A percentile compares a stretch with the other conserved stretches of the same genome.
phyloP scores from a whole-genome alignment of 306 rosid genomes.

The Trifolium pratense region DNA sequence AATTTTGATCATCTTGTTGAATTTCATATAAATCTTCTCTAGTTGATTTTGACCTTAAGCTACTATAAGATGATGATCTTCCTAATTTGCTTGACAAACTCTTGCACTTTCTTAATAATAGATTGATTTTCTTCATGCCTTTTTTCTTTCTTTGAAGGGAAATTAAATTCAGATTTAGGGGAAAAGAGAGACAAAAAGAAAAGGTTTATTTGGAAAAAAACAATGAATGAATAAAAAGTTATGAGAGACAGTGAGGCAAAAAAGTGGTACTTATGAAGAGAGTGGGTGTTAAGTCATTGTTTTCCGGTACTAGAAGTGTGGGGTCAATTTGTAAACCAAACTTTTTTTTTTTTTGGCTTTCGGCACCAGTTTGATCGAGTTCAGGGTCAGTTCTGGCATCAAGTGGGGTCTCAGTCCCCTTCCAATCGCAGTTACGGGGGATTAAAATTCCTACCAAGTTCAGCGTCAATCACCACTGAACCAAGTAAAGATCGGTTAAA shows the following conservation, averaged over 20 bases:
- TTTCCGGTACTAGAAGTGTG: constrained; percentile 68
- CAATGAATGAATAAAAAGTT: constrained; percentile 27
- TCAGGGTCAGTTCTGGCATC: no score
- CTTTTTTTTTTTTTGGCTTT: no score
- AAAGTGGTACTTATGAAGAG: constrained; percentile 46
- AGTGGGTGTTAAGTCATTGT: constrained; percentile 69
- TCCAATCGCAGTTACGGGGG: no score
- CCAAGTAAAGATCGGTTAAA: no score
- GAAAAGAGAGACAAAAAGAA: constrained; percentile 18
- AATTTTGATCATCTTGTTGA: constrained; percentile 39
- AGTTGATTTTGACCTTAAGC: constrained; percentile 65
- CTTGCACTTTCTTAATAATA: constrained; percentile 81
- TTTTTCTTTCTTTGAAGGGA: background rate
- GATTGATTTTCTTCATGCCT: constrained; percentile 73
- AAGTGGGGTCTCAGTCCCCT: no score
- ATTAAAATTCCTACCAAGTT: no score
- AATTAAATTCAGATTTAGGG: constrained; percentile 1
- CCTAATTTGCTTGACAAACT: constrained; percentile 77
- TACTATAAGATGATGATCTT: constrained; percentile 78
- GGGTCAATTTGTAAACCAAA: constrained; percentile 66
- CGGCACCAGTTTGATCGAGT: no score
- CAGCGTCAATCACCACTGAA: no score
- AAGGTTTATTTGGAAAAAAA: background rate
- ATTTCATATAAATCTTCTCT: constrained; percentile 56
- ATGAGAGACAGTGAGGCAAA: constrained; percentile 46